A percentile compares a stretch with the other conserved stretches of the same genome.
Conservation (phyloP, 495 filamentous ascomycete genomes). For the Hamigera avellanea region DNA sequence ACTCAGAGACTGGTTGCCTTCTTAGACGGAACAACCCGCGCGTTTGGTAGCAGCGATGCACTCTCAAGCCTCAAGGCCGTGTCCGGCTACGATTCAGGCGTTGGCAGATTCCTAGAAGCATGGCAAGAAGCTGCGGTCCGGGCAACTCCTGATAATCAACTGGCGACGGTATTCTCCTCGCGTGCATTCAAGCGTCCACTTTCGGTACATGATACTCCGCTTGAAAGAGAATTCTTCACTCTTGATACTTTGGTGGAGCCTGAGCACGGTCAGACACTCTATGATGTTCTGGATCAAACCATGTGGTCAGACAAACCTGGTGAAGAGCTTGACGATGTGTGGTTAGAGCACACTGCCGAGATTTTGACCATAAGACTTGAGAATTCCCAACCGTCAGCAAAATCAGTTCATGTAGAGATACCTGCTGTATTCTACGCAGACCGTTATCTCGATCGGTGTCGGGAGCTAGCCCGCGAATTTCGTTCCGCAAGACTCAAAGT, state of each 20-base stretch:
- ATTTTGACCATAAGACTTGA: constrained; percentile 53
- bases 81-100: constrained; percentile 15
- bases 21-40: constrained; percentile 61
- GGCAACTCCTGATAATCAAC: constrained; percentile 26
- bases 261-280: constrained; percentile 45
- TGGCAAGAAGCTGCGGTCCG: constrained; percentile 32
- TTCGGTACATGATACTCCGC: constrained; percentile 18
- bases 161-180: constrained; percentile 28
- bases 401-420: constrained; percentile 48
- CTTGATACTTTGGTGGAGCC: constrained; percentile 29
- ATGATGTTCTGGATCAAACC: constrained; percentile 58
- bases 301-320: constrained; percentile 48
- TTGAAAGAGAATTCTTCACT: constrained; percentile 27
- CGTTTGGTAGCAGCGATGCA: constrained; percentile 67
- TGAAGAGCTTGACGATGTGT: constrained; percentile 40
- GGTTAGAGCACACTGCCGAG: constrained; percentile 48
- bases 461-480: constrained; percentile 41
- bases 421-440: constrained; percentile 67
- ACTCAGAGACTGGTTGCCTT: constrained; percentile 79
- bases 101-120: constrained; percentile 25
- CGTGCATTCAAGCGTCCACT: constrained; percentile 26
- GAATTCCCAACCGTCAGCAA: constrained; percentile 27
- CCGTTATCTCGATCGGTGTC: constrained; percentile 55
- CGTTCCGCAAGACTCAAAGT: constrained; percentile 26
- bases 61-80: constrained; percentile 37